phyloP scores from a whole-genome alignment of 2,329 filamentous ascomycete genomes.

The Aschersonia sp. region DNA sequence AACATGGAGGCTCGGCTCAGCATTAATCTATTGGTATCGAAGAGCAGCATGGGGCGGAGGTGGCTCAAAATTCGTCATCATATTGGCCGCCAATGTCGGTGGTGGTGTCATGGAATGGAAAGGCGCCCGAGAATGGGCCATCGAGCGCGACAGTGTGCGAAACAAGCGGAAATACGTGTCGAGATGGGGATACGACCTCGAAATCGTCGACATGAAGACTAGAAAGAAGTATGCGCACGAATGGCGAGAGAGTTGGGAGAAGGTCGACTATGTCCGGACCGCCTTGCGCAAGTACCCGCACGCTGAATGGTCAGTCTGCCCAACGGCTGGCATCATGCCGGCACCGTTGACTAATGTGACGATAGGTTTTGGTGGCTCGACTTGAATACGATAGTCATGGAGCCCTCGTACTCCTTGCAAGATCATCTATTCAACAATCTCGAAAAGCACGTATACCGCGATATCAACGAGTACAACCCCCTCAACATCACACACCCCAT shows the following conservation, averaged over 20 bases:
- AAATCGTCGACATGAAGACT: constrained; percentile 96
- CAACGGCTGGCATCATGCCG: constrained; percentile 3
- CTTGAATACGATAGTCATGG: constrained; percentile 96
- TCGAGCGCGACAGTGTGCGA: constrained; percentile 86
- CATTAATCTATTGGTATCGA: constrained; percentile 49
- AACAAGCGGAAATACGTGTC: constrained; percentile 86
- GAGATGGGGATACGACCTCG: constrained; percentile 86
- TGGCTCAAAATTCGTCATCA: constrained; percentile 83
- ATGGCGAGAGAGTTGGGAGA: constrained; percentile 99
- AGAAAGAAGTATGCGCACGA: constrained; percentile 98
- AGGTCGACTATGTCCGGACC: constrained; percentile 84
- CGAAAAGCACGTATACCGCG: constrained; percentile 63
- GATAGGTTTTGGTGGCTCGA: constrained; percentile 99
- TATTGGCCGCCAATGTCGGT: constrained; percentile 84
- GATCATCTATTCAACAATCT: constrained; percentile 79
- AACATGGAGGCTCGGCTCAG: constrained; percentile 13
- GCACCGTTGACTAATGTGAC: constrained; percentile 37
- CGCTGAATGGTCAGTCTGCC: constrained; percentile 68
- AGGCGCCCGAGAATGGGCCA: constrained; percentile 91
- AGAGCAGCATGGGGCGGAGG: constrained; percentile 61
- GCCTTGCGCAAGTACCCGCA: constrained; percentile 86
- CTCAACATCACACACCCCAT: constrained; percentile 84
- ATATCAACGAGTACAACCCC: constrained; percentile 94
- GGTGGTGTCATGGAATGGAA: constrained; percentile 99
- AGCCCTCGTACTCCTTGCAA: constrained; percentile 80